Base-by-base conservation (phyloP, 2,329 filamentous ascomycete genomes). In the Cytospora paraplurivora region DNA sequence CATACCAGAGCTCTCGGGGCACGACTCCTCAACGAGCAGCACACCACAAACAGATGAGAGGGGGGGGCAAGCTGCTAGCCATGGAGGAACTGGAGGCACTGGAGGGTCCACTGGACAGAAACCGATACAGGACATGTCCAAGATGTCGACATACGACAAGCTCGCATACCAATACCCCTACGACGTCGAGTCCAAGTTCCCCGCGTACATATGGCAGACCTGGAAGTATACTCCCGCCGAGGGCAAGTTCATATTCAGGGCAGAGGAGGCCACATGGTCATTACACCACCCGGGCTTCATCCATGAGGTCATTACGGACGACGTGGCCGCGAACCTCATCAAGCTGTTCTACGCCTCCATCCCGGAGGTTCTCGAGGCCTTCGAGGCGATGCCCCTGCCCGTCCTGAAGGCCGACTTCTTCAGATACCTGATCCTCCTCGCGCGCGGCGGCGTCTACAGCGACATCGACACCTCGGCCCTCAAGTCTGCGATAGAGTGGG, bases 191-290 rank as follows among this genome's bases (percentile, higher is more conserved):
- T 77, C 82, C 70, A 96, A 94, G 76, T 98, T 98, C 76, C 95
- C 95, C 3, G 93, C 93, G 62, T 98, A 97, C 80, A 96, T 99
- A 73, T 99, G 95, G 95, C 95, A 99, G 82, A 99, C 95, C 15
- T 99, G 95, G 95, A 97, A 96, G 76, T 89, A 87, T 72, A 91
- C 87, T 0, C 93, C 94, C 0, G 85, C 88, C 1, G 90, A 92
- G 27, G 82, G 86, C 57, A 83, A 91, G 66, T 99, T 99, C 73
- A 78, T 81, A 21, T 93, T 97, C 73, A 88, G 93, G 66, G 87
- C 90, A 54, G 84, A 92, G 65, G 95, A 98, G 78, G 91, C 92
- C 15, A 93, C 90, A 66, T 99, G 95, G 95, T 89, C 91, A 10
- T 84, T 91, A 69, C 79, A 89, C 71, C 93, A 99, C 75, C 94